Evolutionary conservation across 2,329 filamentous ascomycete genomes (phyloP).

Genomic region (Penicillium decumbens): DNA sequence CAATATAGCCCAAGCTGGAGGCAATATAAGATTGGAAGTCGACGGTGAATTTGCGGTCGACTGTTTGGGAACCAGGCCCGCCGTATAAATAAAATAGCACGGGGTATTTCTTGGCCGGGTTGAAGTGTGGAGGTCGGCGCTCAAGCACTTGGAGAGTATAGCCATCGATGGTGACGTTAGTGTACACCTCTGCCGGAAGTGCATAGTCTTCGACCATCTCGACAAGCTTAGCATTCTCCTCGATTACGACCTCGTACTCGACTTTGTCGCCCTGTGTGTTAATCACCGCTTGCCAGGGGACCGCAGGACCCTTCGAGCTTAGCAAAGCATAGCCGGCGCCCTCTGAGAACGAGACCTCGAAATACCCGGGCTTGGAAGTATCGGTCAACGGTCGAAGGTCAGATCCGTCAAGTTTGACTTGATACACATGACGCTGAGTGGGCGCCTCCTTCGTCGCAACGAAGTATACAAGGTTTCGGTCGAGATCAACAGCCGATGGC

Average conservation of each 20-base stretch:
- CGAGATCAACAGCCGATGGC: constrained; percentile 77
- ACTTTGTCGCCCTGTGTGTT: constrained; percentile 68
- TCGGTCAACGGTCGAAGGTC: constrained; percentile 70
- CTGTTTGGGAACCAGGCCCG: constrained; percentile 86
- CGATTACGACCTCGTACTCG: constrained; percentile 65
- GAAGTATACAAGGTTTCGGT: constrained; percentile 87
- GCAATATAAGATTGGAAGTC: constrained; percentile 91
- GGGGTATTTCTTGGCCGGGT: constrained; percentile 77
- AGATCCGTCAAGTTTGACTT: constrained; percentile 75
- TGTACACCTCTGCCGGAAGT: constrained; percentile 75
- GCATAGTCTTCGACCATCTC: constrained; percentile 69
- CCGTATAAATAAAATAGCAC: constrained; percentile 95
- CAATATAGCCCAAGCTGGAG: constrained; percentile 79
- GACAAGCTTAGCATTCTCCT: constrained; percentile 69
- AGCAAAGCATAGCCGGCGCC: constrained; percentile 79
- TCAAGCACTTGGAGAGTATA: constrained; percentile 71
- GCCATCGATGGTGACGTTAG: constrained; percentile 77
- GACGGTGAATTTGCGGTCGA: constrained; percentile 72
- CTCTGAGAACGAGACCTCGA: constrained; percentile 75
- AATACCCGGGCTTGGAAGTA: constrained; percentile 68
- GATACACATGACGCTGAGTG: constrained; percentile 87
- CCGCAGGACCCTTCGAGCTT: constrained; percentile 73
- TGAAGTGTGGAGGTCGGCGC: constrained; percentile 83
- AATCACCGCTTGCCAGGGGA: constrained; percentile 88
- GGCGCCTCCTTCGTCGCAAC: constrained; percentile 79